phyloP scores from a whole-genome alignment of 768 basidiomycete species.

The Tulasnella sp. region DNA sequence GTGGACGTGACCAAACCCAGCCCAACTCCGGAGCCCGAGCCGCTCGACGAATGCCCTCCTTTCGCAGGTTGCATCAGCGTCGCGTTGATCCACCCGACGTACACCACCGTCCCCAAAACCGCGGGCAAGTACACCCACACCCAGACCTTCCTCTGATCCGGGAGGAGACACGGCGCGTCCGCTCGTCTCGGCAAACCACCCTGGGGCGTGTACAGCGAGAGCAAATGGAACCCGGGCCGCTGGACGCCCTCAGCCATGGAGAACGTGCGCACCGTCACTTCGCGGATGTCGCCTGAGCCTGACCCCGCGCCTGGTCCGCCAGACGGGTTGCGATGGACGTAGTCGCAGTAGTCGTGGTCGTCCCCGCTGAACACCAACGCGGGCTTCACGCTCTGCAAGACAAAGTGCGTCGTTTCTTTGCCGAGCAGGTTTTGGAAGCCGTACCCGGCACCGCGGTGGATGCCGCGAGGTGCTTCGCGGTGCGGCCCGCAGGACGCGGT shows the following conservation, averaged over 20 bases:
- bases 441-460: constrained; percentile 59
- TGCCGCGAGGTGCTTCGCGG: constrained; percentile 55
- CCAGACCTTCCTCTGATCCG: constrained; percentile 76
- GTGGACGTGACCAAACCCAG: background rate
- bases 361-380: constrained; percentile 76
- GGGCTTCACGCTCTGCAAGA: constrained; percentile 56
- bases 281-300: constrained; percentile 38
- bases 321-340: constrained; percentile 35
- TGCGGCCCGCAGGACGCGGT: constrained; percentile 61
- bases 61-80: background rate
- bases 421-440: constrained; percentile 79
- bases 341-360: constrained; percentile 93
- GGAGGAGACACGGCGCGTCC: constrained; percentile 65
- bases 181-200: constrained; percentile 33
- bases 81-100: constrained; percentile 13
- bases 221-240: constrained; percentile 78
- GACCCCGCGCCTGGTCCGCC: no score
- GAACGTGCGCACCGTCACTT: constrained; percentile 81
- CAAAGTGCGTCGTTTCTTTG: constrained; percentile 47
- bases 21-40: background rate
- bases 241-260: constrained; percentile 83
- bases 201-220: constrained; percentile 50
- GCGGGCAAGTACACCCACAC: constrained; percentile 59
- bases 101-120: constrained; percentile 41
- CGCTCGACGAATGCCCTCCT: background rate